A percentile compares a stretch with the other conserved stretches of the same genome.
phyloP scores from a whole-genome alignment of 2,329 filamentous ascomycete genomes.

The Ampelomyces quisqualis region DNA sequence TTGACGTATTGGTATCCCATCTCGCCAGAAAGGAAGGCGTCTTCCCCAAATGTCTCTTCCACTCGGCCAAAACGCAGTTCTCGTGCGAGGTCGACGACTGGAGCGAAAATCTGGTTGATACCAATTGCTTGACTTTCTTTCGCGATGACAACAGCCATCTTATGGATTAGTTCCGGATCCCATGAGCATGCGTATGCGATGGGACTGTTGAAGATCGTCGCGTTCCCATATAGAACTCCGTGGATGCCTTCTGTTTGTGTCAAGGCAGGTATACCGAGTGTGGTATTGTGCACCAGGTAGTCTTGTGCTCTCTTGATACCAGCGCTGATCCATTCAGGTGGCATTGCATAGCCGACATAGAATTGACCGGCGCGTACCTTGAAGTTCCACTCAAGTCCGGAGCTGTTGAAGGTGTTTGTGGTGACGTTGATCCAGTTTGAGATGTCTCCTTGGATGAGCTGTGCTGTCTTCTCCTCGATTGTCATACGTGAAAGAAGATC shows the following conservation, averaged over 20 bases:
- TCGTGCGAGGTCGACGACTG: conserved; percentile 68
- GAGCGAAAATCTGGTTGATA: conserved; percentile 72
- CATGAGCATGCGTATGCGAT: conserved; percentile 72
- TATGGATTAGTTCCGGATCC: conserved; percentile 63
- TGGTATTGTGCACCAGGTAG: conserved; percentile 66
- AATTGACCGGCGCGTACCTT: conserved; percentile 65
- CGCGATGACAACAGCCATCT: conserved; percentile 67
- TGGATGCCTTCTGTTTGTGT: conserved; percentile 75
- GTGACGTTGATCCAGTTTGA: conserved; percentile 72
- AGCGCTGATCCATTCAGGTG: conserved; percentile 62
- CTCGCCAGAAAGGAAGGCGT: conserved; percentile 67
- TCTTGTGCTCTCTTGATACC: conserved; percentile 67
- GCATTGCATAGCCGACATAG: conserved; percentile 69
- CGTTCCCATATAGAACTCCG: conserved; percentile 69
- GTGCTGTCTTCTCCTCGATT: conserved; percentile 70
- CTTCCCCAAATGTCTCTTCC: conserved; percentile 72
- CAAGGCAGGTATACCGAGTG: conserved; percentile 67
- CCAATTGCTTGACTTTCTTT: conserved; percentile 67
- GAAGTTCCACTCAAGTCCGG: conserved; percentile 68
- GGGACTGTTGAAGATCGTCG: conserved; percentile 77
- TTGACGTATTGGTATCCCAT: conserved; percentile 62
- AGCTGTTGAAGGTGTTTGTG: conserved; percentile 65
- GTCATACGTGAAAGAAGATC: conserved; percentile 74
- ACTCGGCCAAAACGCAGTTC: conserved; percentile 72
- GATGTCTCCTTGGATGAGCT: conserved; percentile 65